Evolutionary conservation across 176 grass and related monocot genomes (phyloP), one percentile per base, ranked within the genome.

Genomic region (Ensete glaucum): DNA sequence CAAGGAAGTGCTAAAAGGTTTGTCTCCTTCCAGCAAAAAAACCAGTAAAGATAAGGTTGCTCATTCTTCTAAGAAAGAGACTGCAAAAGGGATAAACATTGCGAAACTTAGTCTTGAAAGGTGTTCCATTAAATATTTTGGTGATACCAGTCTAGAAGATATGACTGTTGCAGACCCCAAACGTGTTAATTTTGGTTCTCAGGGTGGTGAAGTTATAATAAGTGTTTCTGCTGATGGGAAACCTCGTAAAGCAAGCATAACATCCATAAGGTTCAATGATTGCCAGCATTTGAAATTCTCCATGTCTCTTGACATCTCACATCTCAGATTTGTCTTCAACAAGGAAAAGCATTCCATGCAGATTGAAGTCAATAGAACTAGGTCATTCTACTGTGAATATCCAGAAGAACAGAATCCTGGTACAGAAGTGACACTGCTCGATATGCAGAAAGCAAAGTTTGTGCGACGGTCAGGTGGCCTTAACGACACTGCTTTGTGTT

Each of bases 121-220:
- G 52, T 97, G 71, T 78, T 88, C 76, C 69, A 49, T 97, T 67
- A 76, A 85, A 49, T 97, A 93, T 89, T 77, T 76, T 75, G 90
- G 88, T 82, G 84, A 93, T 27, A 86, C 90, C 69, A 81, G 72
- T 66, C 79, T 97, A 75, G 83, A 90, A 86, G 85, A 90, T 82
- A 93, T 97, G 90, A 83, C 71, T 54, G 76, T 97, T 79, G 79
- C 77, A 67, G 94, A 97, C 81, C 88, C 94, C 56, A 97, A 97
- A 76, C 94, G 88, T 83, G 88, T 91, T 69, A 97, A 93, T 74
- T 97, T 88, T 78, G 94, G 94, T 81, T 87, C 90, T 78, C 94
- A 92, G 75, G 94, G 94, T 77, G 94, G 94, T 56, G 81, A 81
- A 63, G 80, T 87, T 75, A 69, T 97, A 73, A 87, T 97, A 62